Evolutionary conservation across 352 stramenopile species (phyloP).

Genomic region (Pythium periplocum): DNA sequence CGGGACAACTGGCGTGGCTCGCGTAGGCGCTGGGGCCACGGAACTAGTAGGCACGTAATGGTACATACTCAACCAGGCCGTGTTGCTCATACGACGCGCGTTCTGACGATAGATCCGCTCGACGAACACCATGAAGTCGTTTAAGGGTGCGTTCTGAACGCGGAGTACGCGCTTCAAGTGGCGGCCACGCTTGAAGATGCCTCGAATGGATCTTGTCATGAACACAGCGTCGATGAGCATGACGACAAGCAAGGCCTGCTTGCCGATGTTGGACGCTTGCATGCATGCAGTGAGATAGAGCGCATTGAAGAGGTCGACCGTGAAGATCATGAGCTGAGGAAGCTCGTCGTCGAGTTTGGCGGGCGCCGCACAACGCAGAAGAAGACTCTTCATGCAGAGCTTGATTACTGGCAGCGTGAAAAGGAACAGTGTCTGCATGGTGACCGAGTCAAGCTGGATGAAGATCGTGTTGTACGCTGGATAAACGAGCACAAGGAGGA

Average conservation of each 20-base stretch:
- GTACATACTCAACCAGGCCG: no score
- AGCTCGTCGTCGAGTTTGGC: constrained; percentile 28
- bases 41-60: no score
- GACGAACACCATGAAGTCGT: no score
- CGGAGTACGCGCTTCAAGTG: neutral
- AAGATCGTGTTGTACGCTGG: constrained; percentile 20
- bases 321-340: constrained; percentile 31
- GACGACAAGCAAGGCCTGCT: constrained; percentile 11
- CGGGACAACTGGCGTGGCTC: no score
- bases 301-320: constrained; percentile 33
- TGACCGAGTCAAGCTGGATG: constrained; percentile 3
- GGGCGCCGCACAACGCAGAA: constrained; percentile 7
- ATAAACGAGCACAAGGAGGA: constrained; percentile 12
- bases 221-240: constrained; percentile 7
- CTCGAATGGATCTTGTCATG: constrained; percentile 1
- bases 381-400: constrained; percentile 17
- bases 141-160: neutral
- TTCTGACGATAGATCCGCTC: neutral
- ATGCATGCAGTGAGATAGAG: constrained; percentile 35
- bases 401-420: constrained; percentile 18
- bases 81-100: neutral
- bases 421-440: constrained; percentile 17
- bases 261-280: constrained; percentile 17
- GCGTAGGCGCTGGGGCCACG: no score
- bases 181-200: neutral